phyloP scores from a whole-genome alignment of 2,329 filamentous ascomycete species.

The Verticillium isaacii region DNA sequence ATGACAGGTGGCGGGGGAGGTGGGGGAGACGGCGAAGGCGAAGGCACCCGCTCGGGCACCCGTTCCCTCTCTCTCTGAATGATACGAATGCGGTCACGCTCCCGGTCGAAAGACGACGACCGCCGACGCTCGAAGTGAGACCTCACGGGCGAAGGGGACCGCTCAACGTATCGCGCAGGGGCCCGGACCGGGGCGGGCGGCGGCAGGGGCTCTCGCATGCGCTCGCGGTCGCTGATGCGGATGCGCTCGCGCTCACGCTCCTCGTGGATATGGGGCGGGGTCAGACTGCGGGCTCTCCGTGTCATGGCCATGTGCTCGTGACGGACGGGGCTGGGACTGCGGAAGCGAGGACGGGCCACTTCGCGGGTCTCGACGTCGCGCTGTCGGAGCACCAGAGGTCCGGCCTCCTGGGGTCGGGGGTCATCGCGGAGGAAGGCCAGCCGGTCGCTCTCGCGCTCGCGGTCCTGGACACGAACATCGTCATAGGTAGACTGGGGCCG shows the following conservation, averaged over 20 bases:
- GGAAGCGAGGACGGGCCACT: constrained; percentile 36
- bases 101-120: constrained; percentile 32
- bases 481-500: constrained; percentile 26
- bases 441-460: constrained; percentile 28
- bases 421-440: constrained; percentile 48
- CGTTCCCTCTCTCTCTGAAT: constrained; percentile 39
- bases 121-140: constrained; percentile 18
- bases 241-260: constrained; percentile 30
- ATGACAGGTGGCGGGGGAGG: constrained; percentile 62
- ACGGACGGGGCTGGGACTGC: constrained; percentile 35
- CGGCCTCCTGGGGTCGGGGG: constrained; percentile 39
- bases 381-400: constrained; percentile 48
- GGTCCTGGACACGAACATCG: constrained; percentile 36
- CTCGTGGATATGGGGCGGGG: constrained; percentile 22
- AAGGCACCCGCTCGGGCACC: constrained; percentile 32
- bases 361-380: constrained; percentile 53
- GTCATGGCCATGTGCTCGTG: constrained; percentile 29
- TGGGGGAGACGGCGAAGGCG: constrained; percentile 48
- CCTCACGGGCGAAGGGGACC: constrained; percentile 26
- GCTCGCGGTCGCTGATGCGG: constrained; percentile 35
- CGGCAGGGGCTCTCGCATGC: constrained; percentile 32
- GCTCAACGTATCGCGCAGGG: constrained; percentile 36
- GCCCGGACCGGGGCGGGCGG: constrained; percentile 21
- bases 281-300: constrained; percentile 37
- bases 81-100: constrained; percentile 45